Evolutionary conservation across 805 yeast genomes (phyloP), one percentile per base, ranked within the genome.

Genomic region (Candida berthetii): DNA sequence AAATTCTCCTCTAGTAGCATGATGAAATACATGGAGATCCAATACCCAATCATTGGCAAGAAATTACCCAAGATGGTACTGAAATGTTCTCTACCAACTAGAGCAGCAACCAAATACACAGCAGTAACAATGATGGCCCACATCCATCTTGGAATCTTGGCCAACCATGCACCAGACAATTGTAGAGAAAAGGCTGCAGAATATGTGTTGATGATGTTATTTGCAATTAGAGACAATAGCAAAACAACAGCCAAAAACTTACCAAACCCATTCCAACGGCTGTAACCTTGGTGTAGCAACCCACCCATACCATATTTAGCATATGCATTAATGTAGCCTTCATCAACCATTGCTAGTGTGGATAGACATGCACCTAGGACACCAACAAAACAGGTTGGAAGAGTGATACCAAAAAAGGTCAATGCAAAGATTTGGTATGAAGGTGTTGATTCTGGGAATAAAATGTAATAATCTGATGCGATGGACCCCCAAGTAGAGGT

Each of bases 401-500:
- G 39, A 38, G 76, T 66, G 17, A 82, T 78, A 2, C 85, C 84
- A 19, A 78, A 64, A 48, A 83, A 80, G 0, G 95, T 86, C 48
- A 82, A 64, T 16, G 62, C 18, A 52, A 80, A 84, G 2, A 82
- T 67, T 43, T 71, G 72, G 41, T 58, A 45, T 41, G 76, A 76
- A 2, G 84, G 71, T 1, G 86, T 76, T 33, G 71, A 67, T 52
- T 84, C 91, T 1, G 96, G 96, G 51, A 87, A 79, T 39, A 86
- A 68, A 38, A 88, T 76, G 59, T 85, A 85, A 60, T 88, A 88
- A 61, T 88, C 96, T 0, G 90, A 72, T 0, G 96, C 86, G 45
- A 85, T 75, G 2, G 90, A 82, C 35, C 95, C 90, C 96, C 96
- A 88, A 1, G 96, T 85, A 3, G 87, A 76, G 3, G 96, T 86